Conservation (phyloP, 345 rosid genomes). For the Hibiscus trionum region DNA sequence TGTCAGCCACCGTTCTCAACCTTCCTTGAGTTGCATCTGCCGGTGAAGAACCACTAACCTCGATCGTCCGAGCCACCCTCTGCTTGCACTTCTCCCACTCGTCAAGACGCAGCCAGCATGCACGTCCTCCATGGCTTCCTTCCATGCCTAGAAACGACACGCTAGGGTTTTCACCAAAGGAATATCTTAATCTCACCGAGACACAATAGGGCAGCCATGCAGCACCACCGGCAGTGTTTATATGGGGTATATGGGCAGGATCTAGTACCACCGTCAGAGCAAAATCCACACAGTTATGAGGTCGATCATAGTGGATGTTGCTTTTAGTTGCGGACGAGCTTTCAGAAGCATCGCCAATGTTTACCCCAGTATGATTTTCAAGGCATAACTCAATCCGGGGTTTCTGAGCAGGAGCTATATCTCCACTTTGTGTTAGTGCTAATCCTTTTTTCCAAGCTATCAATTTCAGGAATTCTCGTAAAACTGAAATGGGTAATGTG, state of each 20-base stretch:
- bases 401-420: constrained; percentile 77
- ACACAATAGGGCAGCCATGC: constrained; percentile 98
- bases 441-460: constrained; percentile 98
- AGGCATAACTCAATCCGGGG: constrained; percentile 90
- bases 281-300: constrained; percentile 78
- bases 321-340: constrained; percentile 58
- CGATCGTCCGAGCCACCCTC: constrained; percentile 62
- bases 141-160: constrained; percentile 80
- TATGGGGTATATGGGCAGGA: constrained; percentile 75
- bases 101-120: constrained; percentile 73
- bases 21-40: constrained; percentile 66
- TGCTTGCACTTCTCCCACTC: constrained; percentile 97
- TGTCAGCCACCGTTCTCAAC: constrained; percentile 72
- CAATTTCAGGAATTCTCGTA: constrained; percentile 85
- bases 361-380: constrained; percentile 69
- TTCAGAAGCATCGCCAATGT: constrained; percentile 30
- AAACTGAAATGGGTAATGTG: constrained; percentile 83
- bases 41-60: constrained; percentile 35
- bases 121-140: constrained; percentile 97
- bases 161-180: constrained; percentile 54
- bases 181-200: constrained; percentile 74
- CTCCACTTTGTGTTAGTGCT: constrained; percentile 70
- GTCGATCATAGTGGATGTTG: constrained; percentile 77
- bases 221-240: constrained; percentile 95
- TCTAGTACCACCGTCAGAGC: constrained; percentile 88